A percentile compares a stretch with the other conserved stretches of the same genome.
These are phyloP conservation scores for Cudoniella acicularis DNA, from an alignment of 495 filamentous ascomycete species.

Conservation along the genomic window DNA sequence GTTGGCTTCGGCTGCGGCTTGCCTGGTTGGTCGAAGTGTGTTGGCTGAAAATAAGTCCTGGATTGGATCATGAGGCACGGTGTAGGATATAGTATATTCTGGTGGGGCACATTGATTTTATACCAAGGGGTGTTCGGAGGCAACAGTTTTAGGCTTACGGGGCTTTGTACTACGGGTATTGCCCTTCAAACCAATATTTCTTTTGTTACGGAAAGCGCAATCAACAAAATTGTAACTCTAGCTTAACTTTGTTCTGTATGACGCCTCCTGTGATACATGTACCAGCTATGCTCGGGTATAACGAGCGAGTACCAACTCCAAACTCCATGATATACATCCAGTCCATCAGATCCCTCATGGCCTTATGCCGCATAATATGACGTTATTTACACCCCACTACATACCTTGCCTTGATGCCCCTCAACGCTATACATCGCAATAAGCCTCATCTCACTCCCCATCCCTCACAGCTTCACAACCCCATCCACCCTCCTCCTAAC, in stretches of 20 bases:
- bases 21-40: conserved; percentile 54
- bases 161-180: not conserved
- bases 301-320: too few relatives aligned
- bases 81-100: not conserved
- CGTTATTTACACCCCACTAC: not conserved
- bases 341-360: too few relatives aligned
- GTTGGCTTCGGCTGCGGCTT: conserved; percentile 72
- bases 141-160: not conserved
- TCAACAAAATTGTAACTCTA: not conserved
- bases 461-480: conserved; percentile 37
- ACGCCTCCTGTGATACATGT: not conserved
- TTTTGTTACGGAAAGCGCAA: not conserved
- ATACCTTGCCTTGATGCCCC: not conserved
- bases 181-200: not conserved
- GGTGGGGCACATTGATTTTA: not conserved
- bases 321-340: too few relatives aligned
- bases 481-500: conserved; percentile 22
- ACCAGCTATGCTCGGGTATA: too few relatives aligned
- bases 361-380: not conserved
- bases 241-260: not conserved
- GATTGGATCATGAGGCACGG: not conserved
- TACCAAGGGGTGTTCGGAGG: not conserved
- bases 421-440: not conserved
- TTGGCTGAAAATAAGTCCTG: conserved; percentile 26
- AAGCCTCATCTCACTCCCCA: not conserved